phyloP scores from a whole-genome alignment of 805 yeast species.

The Metschnikowia matae region DNA sequence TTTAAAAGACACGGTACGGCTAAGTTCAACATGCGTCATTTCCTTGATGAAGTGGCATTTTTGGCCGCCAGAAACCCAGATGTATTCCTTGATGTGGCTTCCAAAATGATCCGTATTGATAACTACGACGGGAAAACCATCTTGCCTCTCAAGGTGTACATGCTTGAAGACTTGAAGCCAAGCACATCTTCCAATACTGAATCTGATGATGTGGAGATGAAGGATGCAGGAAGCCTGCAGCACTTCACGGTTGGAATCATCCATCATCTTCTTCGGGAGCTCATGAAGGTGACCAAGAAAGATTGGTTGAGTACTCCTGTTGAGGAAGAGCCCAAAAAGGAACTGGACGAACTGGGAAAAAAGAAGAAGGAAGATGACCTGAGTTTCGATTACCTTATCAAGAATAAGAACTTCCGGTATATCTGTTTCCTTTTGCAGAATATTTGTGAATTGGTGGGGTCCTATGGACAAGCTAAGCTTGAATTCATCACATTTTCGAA shows the following conservation, averaged over 20 bases:
- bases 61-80: conserved; percentile 48
- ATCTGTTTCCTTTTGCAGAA: conserved; percentile 65
- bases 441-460: conserved; percentile 65
- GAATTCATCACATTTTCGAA: conserved; percentile 78
- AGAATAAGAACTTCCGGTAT: conserved; percentile 58
- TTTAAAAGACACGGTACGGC: conserved; percentile 7
- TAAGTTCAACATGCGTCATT: conserved; percentile 29
- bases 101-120: conserved; percentile 40
- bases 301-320: conserved; percentile 35
- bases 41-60: conserved; percentile 47
- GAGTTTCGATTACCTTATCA: conserved; percentile 22
- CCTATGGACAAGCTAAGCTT: conserved; percentile 76
- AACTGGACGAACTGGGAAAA: neutral
- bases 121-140: conserved; percentile 37
- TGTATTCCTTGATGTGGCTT: conserved; percentile 42
- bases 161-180: conserved; percentile 6
- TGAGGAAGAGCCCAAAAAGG: conserved; percentile 3
- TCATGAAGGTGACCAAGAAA: conserved; percentile 45
- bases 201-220: conserved; percentile 27
- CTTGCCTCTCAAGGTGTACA: conserved; percentile 20
- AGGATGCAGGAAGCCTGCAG: conserved; percentile 17
- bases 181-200: neutral
- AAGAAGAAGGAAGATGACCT: conserved; percentile 9
- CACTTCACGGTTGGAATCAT: conserved; percentile 52
- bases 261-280: conserved; percentile 57